Evolutionary conservation across 768 basidiomycete species (phyloP).

Genomic region (Mycena sanguinolenta): DNA sequence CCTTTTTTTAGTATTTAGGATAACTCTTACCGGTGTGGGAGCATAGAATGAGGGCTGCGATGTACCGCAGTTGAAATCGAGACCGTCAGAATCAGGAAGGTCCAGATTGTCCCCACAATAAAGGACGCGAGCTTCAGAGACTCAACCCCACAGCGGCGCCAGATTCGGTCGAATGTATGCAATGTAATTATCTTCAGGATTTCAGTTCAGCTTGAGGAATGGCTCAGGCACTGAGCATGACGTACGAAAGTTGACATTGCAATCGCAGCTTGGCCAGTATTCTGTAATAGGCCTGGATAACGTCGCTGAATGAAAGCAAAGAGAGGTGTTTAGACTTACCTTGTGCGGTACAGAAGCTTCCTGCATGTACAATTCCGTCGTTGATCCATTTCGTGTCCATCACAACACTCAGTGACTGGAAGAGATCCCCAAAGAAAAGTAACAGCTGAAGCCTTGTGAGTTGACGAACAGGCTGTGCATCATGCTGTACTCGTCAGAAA

Average conservation of each 20-base stretch:
- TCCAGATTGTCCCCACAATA: constrained; percentile 8
- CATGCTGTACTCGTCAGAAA: no score
- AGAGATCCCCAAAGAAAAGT: no score
- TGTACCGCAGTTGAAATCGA: no score
- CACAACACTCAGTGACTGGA: constrained; percentile 21
- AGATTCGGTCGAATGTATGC: constrained; percentile 24
- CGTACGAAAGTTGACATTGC: constrained; percentile 27
- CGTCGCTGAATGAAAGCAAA: not conserved
- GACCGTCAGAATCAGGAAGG: no score
- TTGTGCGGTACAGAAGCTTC: constrained; percentile 25
- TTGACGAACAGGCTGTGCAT: no score
- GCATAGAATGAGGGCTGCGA: constrained; percentile 23
- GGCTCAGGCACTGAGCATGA: not conserved
- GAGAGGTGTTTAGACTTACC: not conserved
- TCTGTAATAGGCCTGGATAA: constrained; percentile 6
- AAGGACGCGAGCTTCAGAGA: constrained; percentile 1
- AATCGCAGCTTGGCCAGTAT: constrained; percentile 21
- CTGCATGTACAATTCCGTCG: constrained; percentile 12
- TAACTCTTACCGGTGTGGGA: constrained; percentile 24
- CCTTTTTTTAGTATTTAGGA: not conserved
- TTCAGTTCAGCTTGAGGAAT: not conserved
- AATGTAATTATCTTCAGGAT: constrained; percentile 12
- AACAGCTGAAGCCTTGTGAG: no score
- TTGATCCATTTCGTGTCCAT: constrained; percentile 26
- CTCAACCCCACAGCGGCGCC: constrained; percentile 3